These are phyloP conservation scores for Saccharata proteae DNA, from an alignment of 2,329 filamentous ascomycete genomes.

Conservation along the genomic window DNA sequence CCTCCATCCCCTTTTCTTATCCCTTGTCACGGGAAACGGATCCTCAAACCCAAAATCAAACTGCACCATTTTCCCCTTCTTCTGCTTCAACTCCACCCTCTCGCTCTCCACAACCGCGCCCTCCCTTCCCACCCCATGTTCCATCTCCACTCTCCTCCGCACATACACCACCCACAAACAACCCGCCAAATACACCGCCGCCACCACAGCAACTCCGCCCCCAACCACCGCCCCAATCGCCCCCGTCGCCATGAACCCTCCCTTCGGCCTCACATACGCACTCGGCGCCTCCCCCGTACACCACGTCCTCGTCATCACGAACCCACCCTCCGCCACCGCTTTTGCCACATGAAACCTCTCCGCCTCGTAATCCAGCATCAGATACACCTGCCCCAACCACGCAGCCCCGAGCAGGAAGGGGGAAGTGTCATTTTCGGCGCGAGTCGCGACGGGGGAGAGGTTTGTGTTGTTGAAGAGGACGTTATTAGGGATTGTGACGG, in stretches of 20 bases:
- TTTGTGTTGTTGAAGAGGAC: constrained; percentile 26
- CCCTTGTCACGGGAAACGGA: no score
- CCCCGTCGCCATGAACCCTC: constrained; percentile 21
- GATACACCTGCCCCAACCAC: constrained; percentile 31
- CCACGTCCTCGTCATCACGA: constrained; percentile 29
- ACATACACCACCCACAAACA: no score
- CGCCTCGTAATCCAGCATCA: constrained; percentile 31
- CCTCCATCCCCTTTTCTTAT: no score
- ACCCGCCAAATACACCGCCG: no score
- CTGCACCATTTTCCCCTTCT: no score
- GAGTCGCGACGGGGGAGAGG: constrained; percentile 21
- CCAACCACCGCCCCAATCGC: constrained; percentile 27
- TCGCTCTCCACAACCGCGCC: no score
- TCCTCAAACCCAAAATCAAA: no score
- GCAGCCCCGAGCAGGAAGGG: constrained; percentile 28
- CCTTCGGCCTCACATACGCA: constrained; percentile 19
- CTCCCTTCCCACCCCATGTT: no score
- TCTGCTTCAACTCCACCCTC: no score
- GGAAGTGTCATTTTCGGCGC: constrained; percentile 15
- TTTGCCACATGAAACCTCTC: constrained; percentile 29
- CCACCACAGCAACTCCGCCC: no score
- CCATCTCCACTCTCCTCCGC: no score
- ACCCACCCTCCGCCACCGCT: constrained; percentile 26
- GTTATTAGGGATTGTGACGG: constrained; percentile 26
- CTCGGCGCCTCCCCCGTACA: constrained; percentile 26